Evolutionary conservation across 148 eudicot genomes (phyloP), one percentile per base, ranked within the genome.

Genomic region (Nepenthes mirabilis): DNA sequence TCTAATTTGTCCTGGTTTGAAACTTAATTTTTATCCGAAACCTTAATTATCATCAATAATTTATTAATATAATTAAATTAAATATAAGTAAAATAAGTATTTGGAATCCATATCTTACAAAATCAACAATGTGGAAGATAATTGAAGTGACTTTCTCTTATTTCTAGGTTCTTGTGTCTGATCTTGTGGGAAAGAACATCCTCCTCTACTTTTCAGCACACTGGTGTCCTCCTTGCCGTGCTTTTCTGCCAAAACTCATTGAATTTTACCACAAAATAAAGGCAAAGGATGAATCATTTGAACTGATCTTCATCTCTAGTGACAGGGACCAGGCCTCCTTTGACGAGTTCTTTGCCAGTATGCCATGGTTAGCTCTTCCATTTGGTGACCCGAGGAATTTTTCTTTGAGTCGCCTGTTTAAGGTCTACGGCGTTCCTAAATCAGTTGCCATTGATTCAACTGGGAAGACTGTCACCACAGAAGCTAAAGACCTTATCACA

Each of bases 211-310:
- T 88, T 65, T 80, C 91, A 6, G 88, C 95, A 36, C 77, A 82
- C 36, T 88, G 95, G 95, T 88, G 88, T 57, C 86, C 88, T 47
- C 91, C 91, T 1, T 88, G 95, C 64, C 91, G 86, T 33, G 83
- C 82, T 3, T 88, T 88, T 67, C 67, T 74, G 14, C 81, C 88
- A n/a, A 75, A 70, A 45, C 82, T 88, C 13, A 57, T 78, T 37
- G 71, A 74, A 78, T 70, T 70, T 5, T 88, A 84, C 62, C 57
- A 82, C 49, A 64, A 78, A 56, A 80, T 84, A 36, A 88, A 88
- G 57, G 71, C 67, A 52, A 74, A 70, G 35, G 69, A 76, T 6
- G 62, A 61, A 11, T 75, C 68, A 40, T 65, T 88, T 51, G 95
- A 88, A 67, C 66, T 88, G 34, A 75, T 88, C 57, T 88, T 78